Base-by-base conservation (phyloP, 129 eudicot species). In the Lactuca saligna region DNA sequence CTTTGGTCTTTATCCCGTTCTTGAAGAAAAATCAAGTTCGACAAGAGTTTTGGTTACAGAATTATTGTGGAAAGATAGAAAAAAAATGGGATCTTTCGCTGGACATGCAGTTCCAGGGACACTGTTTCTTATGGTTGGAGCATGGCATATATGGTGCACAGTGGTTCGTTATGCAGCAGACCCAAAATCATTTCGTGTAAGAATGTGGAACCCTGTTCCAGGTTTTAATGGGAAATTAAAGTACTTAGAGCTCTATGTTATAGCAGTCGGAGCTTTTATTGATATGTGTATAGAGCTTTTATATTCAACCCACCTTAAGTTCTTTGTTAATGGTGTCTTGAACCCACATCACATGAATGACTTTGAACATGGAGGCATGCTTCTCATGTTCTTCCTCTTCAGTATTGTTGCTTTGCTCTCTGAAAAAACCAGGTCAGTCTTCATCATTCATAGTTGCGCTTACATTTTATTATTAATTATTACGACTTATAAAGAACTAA, bases 51-150 rank as follows among this genome's bases (percentile, higher is more conserved):
- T 65, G 37, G 59, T 20, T 29, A 37, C 68, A 48, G 25, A 70
- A 17, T 70, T 53, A 54, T 62, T 65, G 75, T 14, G 61, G 3
- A 34, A 46, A 71, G 57, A 17, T 32, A 71, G 63, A n/a, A 39
- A 60, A 81, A 9, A 75, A 25, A 89, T 93, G 97, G 99, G 99
- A 71, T 93, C 99, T 69, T 93, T 93, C 81, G 55, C 64, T n/a
- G 99, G 99, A 65, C 99, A 93, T 71, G 85, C 72, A 54, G 75
- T 93, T 77, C 99, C 99, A 17, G 99, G 99, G 67, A 83, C 98
- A 11, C 70, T 92, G 83, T 92, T 92, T 86, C 80, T 92, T 68
- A 31, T 85, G 54, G 91, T 92, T 74, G 98, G 96, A 3, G 57
- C 86, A 39, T 88, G 96, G 98, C 98, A 92, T 68, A 79, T 86